Evolutionary conservation across 2,329 filamentous ascomycete genomes (phyloP).

Genomic region (Botryotinia calthae): DNA sequence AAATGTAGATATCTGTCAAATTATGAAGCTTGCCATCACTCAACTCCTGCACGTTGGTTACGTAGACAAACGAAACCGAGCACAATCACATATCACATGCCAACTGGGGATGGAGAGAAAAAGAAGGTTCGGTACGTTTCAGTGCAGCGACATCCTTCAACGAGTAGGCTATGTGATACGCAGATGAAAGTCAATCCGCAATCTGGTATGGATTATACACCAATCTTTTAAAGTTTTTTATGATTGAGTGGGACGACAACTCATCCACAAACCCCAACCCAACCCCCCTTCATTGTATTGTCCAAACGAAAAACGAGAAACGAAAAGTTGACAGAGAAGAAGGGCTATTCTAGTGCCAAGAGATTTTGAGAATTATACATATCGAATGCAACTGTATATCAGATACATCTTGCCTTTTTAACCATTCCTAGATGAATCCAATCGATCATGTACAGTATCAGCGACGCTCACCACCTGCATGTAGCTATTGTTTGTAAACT

Average conservation of each 20-base stretch:
- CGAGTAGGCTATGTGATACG: slow-evolving; percentile 1
- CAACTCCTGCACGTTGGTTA: slow-evolving; percentile 9
- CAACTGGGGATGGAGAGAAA: background rate
- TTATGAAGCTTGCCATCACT: slow-evolving; percentile 9
- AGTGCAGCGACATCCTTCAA: background rate
- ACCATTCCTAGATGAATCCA: slow-evolving; percentile 3
- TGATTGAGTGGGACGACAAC: slow-evolving; percentile 16
- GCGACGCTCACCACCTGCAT: slow-evolving; percentile 1
- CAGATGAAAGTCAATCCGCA: background rate
- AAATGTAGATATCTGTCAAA: slow-evolving; percentile 5
- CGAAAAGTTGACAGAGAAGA: background rate
- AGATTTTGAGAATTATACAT: slow-evolving; percentile 7
- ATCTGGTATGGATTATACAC: background rate
- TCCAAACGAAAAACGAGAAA: slow-evolving; percentile 5
- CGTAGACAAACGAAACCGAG: slow-evolving; percentile 7
- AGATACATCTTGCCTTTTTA: background rate
- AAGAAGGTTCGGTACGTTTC: background rate
- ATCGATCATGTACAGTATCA: slow-evolving; percentile 8
- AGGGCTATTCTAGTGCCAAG: slow-evolving; percentile 1
- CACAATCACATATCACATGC: slow-evolving; percentile 11
- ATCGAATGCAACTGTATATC: background rate
- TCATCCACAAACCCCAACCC: background rate
- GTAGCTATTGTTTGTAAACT: slow-evolving; percentile 1
- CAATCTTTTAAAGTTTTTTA: background rate
- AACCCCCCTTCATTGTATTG: slow-evolving; percentile 7